A percentile compares a stretch with the other conserved stretches of the same genome.
Evolutionary conservation across 768 basidiomycete species (phyloP).

Genomic region (Amanita jacksonii): DNA sequence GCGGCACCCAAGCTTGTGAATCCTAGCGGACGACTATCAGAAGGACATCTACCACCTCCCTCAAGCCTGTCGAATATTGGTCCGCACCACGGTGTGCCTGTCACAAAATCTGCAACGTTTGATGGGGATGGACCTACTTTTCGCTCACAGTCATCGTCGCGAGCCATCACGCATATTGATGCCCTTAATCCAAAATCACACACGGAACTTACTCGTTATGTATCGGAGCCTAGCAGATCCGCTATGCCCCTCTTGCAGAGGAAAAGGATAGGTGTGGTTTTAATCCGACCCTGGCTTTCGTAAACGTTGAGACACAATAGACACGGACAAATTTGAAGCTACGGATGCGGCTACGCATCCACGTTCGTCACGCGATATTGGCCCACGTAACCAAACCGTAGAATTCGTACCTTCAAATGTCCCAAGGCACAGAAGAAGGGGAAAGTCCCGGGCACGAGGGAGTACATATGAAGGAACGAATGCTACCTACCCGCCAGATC

Average conservation of each 20-base stretch:
- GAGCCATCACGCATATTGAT: not conserved
- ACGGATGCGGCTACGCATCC: not conserved
- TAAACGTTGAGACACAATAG: too few species aligned
- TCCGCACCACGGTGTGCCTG: constrained; percentile 9
- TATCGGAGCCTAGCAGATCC: constrained; percentile 3
- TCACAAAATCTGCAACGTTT: constrained; percentile 2
- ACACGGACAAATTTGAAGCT: too few species aligned
- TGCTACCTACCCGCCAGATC: not conserved
- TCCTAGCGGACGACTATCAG: constrained; percentile 65
- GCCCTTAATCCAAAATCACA: not conserved
- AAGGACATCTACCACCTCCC: constrained; percentile 19
- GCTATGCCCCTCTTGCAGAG: too few species aligned
- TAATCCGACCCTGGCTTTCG: not conserved
- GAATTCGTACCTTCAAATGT: constrained; percentile 38
- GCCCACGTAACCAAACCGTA: constrained; percentile 32
- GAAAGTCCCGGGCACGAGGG: not conserved
- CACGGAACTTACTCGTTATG: not conserved
- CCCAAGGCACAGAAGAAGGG: constrained; percentile 17
- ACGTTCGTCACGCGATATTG: not conserved
- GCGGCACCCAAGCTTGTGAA: constrained; percentile 59
- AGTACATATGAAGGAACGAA: not conserved
- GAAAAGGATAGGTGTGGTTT: not conserved
- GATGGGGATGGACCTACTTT: constrained; percentile 3
- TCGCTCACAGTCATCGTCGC: not conserved
- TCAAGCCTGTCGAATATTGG: constrained; percentile 10